A percentile compares a stretch with the other conserved stretches of the same genome.
These are phyloP conservation scores for Exophiala calicioides DNA, from an alignment of 2,329 filamentous ascomycete species.

Conservation along the genomic window DNA sequence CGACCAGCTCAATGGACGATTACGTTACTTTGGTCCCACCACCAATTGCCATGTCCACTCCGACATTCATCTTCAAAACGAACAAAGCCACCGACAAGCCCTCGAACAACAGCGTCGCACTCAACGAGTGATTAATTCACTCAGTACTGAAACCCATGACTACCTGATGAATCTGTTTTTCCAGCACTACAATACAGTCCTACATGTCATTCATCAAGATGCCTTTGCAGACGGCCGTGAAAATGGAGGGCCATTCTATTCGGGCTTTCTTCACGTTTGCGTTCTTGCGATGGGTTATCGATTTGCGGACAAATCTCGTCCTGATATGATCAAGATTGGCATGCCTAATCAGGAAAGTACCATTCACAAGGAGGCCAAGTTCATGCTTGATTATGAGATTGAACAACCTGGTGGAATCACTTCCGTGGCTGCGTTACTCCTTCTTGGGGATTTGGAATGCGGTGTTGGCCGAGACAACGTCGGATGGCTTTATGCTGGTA, in stretches of 20 bases:
- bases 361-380: slow-evolving; percentile 16
- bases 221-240: not conserved
- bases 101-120: no score
- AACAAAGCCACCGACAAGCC: no score
- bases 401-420: slow-evolving; percentile 14
- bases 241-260: slow-evolving; percentile 26
- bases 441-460: slow-evolving; percentile 19
- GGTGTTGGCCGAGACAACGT: slow-evolving; percentile 16
- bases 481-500: slow-evolving; percentile 45
- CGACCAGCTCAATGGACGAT: no score
- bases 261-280: slow-evolving; percentile 20
- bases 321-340: slow-evolving; percentile 16
- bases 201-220: not conserved
- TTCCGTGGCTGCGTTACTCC: slow-evolving; percentile 10
- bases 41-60: no score
- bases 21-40: no score
- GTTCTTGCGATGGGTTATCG: slow-evolving; percentile 18
- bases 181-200: not conserved
- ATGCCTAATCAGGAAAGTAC: slow-evolving; percentile 17
- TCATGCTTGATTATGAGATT: slow-evolving; percentile 19
- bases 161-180: not conserved
- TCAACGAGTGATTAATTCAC: no score
- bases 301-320: slow-evolving; percentile 12
- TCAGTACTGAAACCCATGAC: no score
- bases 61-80: no score